phyloP scores from a whole-genome alignment of 208 protist species.

The Trypanosoma lewisi region DNA sequence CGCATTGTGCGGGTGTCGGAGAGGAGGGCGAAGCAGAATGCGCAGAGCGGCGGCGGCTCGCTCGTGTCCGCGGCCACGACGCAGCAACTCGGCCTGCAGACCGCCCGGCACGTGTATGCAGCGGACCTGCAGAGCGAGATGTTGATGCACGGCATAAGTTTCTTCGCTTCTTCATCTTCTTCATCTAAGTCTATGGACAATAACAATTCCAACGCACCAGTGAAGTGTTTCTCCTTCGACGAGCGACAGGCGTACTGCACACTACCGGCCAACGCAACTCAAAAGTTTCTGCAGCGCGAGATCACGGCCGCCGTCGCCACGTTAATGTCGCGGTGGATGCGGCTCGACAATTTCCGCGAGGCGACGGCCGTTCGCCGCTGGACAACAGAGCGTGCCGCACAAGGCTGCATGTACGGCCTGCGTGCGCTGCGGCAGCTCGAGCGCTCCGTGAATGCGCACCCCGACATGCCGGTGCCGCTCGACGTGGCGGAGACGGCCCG shows the following conservation, averaged over 20 bases:
- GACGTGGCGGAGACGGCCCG: conserved; percentile 30
- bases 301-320: conserved; percentile 47
- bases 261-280: conserved; percentile 21
- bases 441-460: conserved; percentile 37
- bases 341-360: conserved; percentile 42
- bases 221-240: conserved; percentile 44
- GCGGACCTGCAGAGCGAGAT: conserved; percentile 47
- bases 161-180: conserved; percentile 34
- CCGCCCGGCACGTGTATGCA: conserved; percentile 49
- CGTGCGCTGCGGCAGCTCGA: conserved; percentile 48
- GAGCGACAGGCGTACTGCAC: conserved; percentile 52
- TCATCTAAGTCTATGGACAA: too few species aligned
- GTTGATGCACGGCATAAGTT: conserved; percentile 47
- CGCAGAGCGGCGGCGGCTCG: not conserved
- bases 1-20: conserved; percentile 38
- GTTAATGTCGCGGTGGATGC: conserved; percentile 39
- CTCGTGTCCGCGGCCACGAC: conserved; percentile 13
- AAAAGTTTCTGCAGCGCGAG: conserved; percentile 26
- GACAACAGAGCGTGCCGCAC: conserved; percentile 28
- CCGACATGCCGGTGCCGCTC: conserved; percentile 46
- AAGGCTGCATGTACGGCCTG: conserved; percentile 54
- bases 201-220: not conserved
- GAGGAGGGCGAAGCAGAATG: not conserved
- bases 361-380: conserved; percentile 32
- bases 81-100: conserved; percentile 65